phyloP scores from a whole-genome alignment of 768 basidiomycete species.

The Lactifluus subvellereus region DNA sequence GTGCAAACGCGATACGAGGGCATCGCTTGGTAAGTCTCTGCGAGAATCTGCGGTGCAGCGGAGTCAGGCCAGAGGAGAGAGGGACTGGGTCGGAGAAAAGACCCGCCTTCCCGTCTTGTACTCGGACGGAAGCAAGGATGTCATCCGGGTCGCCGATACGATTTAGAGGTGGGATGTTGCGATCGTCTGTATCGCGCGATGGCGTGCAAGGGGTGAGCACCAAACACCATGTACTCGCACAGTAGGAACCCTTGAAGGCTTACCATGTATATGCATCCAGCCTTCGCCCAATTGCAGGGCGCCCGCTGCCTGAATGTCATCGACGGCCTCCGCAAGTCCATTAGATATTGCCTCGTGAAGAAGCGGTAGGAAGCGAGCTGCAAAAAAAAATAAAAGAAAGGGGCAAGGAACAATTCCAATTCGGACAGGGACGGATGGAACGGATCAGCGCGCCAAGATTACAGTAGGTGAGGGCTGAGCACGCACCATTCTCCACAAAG shows the following conservation, averaged over 20 bases:
- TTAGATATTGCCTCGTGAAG: constrained; percentile 55
- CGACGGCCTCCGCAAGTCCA: constrained; percentile 50
- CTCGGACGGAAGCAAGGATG: constrained; percentile 71
- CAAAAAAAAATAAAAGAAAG: neutral
- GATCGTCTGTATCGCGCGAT: constrained; percentile 39
- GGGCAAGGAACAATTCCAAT: neutral
- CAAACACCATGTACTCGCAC: neutral
- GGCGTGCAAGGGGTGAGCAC: neutral
- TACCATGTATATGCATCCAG: constrained; percentile 84
- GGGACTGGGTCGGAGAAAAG: neutral
- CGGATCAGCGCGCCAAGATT: neutral
- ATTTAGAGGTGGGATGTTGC: constrained; percentile 69
- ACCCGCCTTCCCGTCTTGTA: constrained; percentile 59
- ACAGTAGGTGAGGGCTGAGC: neutral
- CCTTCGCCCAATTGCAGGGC: constrained; percentile 63
- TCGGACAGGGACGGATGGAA: neutral
- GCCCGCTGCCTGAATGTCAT: constrained; percentile 59
- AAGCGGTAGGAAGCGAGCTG: constrained; percentile 27
- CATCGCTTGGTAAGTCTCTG: constrained; percentile 79
- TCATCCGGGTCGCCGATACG: constrained; percentile 81
- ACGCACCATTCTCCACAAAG: constrained; percentile 67
- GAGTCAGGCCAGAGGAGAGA: neutral
- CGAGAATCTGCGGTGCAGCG: constrained; percentile 42
- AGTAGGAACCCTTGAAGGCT: neutral
- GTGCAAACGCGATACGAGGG: constrained; percentile 80